Percentiles rank a stretch among this genome's conserved stretches.
Conservation (phyloP, 78 protist species). For the Speleostelium caveatum region DNA sequence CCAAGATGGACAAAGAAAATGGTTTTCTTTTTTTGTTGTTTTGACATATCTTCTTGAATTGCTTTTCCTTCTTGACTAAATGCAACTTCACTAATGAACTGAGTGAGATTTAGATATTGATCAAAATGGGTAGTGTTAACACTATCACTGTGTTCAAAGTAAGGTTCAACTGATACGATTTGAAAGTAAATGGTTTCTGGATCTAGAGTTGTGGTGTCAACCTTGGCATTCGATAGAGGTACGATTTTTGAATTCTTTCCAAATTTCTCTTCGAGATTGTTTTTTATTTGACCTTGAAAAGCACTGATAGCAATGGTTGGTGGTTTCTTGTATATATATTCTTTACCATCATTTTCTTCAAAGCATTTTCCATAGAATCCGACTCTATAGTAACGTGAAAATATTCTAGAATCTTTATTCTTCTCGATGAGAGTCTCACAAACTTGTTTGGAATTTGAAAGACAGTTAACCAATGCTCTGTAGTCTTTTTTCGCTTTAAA, state of each 20-base stretch:
- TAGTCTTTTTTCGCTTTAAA: constrained; percentile 51
- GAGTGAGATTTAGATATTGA: constrained; percentile 45
- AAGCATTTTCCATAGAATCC: constrained; percentile 58
- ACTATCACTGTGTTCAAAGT: not conserved
- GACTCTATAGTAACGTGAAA: constrained; percentile 73
- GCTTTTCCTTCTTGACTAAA: constrained; percentile 61
- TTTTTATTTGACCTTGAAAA: constrained; percentile 43
- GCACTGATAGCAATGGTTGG: constrained; percentile 13
- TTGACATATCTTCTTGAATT: constrained; percentile 63
- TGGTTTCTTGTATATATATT: constrained; percentile 80
- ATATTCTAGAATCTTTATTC: constrained; percentile 55
- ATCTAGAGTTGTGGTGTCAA: constrained; percentile 24
- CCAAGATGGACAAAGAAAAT: constrained; percentile 42
- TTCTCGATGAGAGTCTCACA: constrained; percentile 46
- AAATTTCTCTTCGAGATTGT: constrained; percentile 50
- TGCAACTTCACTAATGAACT: constrained; percentile 57
- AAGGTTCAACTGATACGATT: constrained; percentile 62
- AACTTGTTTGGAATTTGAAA: constrained; percentile 17
- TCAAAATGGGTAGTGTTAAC: constrained; percentile 30
- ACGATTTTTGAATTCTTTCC: constrained; percentile 5
- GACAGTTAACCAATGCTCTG: not conserved
- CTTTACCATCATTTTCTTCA: constrained; percentile 70
- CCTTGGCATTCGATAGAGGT: constrained; percentile 31
- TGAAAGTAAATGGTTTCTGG: constrained; percentile 62
- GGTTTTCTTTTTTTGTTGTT: constrained; percentile 70